phyloP scores from a whole-genome alignment of 2,329 filamentous ascomycete species.

The Aureobasidium lini region DNA sequence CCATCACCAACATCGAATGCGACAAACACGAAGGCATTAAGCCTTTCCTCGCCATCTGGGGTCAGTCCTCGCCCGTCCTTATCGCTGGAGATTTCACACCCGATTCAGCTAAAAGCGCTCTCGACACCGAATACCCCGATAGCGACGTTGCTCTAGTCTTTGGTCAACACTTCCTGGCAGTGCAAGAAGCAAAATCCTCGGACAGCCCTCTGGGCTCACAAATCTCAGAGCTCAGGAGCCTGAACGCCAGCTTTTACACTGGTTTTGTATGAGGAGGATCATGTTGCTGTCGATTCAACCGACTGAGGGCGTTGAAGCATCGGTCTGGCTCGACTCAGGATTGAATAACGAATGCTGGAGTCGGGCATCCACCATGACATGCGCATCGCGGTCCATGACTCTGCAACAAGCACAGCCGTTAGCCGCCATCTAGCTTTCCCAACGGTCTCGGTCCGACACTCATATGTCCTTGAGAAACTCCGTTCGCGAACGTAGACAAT shows the following conservation, averaged over 20 bases:
- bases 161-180: constrained; percentile 23
- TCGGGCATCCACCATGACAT: too few species aligned
- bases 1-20: constrained; percentile 37
- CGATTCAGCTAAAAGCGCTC: constrained; percentile 29
- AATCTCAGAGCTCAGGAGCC: not conserved
- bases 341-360: too few species aligned
- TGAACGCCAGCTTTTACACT: not conserved
- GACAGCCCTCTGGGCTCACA: not conserved
- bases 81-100: constrained; percentile 37
- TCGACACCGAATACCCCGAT: constrained; percentile 35
- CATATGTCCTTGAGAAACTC: too few species aligned
- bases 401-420: too few species aligned
- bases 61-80: constrained; percentile 39
- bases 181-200: not conserved
- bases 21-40: constrained; percentile 35
- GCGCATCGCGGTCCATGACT: too few species aligned
- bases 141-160: constrained; percentile 40
- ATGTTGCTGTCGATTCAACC: not conserved
- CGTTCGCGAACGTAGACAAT: too few species aligned
- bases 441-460: too few species aligned
- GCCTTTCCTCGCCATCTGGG: constrained; percentile 41
- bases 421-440: too few species aligned
- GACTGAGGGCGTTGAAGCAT: too few species aligned
- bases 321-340: too few species aligned
- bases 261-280: not conserved